Conservation (phyloP, 441 rosid species). For the Breynia disticha region DNA sequence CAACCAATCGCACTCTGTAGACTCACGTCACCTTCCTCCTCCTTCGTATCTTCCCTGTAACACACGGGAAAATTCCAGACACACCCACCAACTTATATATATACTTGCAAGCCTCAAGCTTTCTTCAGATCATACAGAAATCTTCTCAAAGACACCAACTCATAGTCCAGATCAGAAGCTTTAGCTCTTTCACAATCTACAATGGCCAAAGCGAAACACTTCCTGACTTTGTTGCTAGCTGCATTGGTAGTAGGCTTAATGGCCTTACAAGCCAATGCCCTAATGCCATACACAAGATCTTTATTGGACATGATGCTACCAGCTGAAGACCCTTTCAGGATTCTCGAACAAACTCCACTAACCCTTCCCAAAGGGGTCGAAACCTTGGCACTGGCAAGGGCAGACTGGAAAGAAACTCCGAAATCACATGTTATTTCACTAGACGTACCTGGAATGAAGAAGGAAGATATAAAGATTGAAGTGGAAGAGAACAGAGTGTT, state of each 20-base stretch:
- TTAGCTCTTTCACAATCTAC: too few relatives aligned
- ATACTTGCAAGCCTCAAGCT: too few relatives aligned
- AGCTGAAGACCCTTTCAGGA: slow-evolving; percentile 29
- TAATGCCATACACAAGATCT: slow-evolving; percentile 22
- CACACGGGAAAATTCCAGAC: too few relatives aligned
- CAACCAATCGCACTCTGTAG: slow-evolving; percentile 4
- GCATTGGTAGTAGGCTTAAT: neutral
- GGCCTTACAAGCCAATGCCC: slow-evolving; percentile 11
- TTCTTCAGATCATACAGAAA: too few relatives aligned
- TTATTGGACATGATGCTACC: slow-evolving; percentile 23
- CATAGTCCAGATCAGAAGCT: too few relatives aligned
- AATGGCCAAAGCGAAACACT: slow-evolving; percentile 8
- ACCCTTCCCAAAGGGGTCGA: slow-evolving; percentile 22
- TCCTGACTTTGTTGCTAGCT: neutral
- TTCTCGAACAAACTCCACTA: slow-evolving; percentile 31
- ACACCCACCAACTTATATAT: too few relatives aligned
- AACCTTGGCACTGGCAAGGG: slow-evolving; percentile 24
- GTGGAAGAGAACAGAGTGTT: slow-evolving; percentile 40
- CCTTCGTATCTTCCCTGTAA: too few relatives aligned
- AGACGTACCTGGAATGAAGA: slow-evolving; percentile 49
- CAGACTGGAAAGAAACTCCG: slow-evolving; percentile 43
- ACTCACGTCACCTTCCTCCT: slow-evolving; percentile 1
- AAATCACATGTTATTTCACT: slow-evolving; percentile 23
- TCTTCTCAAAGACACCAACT: too few relatives aligned
- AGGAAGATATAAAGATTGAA: slow-evolving; percentile 41